Conservation (phyloP, 169 alveolate genomes). For the Eimeria acervulina region DNA sequence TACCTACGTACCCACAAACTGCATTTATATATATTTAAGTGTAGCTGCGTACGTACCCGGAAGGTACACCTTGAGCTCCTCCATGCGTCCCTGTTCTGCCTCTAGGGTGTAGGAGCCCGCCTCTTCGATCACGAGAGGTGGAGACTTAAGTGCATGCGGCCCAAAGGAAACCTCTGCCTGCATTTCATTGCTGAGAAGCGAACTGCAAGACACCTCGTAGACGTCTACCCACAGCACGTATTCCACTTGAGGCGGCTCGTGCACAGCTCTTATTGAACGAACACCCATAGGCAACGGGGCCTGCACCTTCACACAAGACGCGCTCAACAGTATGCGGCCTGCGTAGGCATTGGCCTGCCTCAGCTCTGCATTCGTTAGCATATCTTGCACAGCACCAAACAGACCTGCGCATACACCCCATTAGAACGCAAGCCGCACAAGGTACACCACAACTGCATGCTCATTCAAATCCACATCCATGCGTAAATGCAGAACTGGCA, state of each 20-base stretch:
- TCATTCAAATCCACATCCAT: too few relatives aligned
- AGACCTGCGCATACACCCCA: slow-evolving; percentile 65
- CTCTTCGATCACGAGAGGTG: slow-evolving; percentile 83
- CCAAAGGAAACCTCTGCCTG: slow-evolving; percentile 86
- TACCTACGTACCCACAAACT: too few relatives aligned
- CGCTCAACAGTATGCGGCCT: slow-evolving; percentile 86
- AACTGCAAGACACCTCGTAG: slow-evolving; percentile 85
- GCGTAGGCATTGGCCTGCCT: slow-evolving; percentile 86
- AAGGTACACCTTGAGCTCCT: slow-evolving; percentile 87
- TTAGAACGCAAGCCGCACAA: too few relatives aligned
- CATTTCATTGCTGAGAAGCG: slow-evolving; percentile 80
- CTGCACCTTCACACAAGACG: slow-evolving; percentile 85
- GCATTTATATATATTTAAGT: too few relatives aligned
- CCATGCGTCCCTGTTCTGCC: slow-evolving; percentile 90
- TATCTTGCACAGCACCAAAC: slow-evolving; percentile 84
- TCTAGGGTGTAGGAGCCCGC: slow-evolving; percentile 89
- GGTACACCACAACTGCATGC: not conserved
- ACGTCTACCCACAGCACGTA: slow-evolving; percentile 86
- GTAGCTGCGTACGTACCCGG: slow-evolving; percentile 87
- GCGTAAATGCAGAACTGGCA: not conserved
- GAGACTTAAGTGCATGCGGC: slow-evolving; percentile 85
- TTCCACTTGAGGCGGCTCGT: slow-evolving; percentile 69
- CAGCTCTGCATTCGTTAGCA: slow-evolving; percentile 84
- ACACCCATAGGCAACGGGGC: slow-evolving; percentile 87
- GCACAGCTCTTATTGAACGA: slow-evolving; percentile 50